These are phyloP conservation scores for Encephalitozoon hellem DNA, from an alignment of 371 early-diverging fungal species.

Conservation along the genomic window DNA sequence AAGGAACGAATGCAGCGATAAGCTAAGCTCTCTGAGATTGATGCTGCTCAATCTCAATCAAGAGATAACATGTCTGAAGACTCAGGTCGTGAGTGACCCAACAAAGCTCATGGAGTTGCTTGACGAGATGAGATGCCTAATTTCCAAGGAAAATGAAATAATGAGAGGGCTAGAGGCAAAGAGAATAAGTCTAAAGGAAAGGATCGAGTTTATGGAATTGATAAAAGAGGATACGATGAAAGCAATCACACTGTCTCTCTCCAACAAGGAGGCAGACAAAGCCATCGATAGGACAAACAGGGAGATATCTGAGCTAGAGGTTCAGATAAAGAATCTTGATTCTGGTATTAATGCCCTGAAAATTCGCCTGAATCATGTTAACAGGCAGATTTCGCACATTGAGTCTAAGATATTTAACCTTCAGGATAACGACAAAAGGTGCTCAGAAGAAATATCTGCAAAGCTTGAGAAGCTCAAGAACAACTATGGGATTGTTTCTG, in stretches of 20 bases:
- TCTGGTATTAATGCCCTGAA: slow-evolving; percentile 36
- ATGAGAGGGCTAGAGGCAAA: slow-evolving; percentile 13
- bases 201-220: neutral
- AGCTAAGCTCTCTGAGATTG: slow-evolving; percentile 37
- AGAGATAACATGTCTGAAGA: slow-evolving; percentile 47
- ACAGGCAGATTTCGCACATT: slow-evolving; percentile 49
- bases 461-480: slow-evolving; percentile 37
- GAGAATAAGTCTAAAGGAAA: neutral
- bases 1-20: slow-evolving; percentile 40
- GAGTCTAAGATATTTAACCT: slow-evolving; percentile 47
- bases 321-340: slow-evolving; percentile 32
- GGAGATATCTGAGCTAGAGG: slow-evolving; percentile 32
- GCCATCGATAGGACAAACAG: slow-evolving; percentile 23
- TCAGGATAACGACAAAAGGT: slow-evolving; percentile 39
- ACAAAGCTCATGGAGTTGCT: slow-evolving; percentile 43
- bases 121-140: slow-evolving; percentile 47
- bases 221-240: slow-evolving; percentile 7
- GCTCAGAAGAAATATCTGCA: slow-evolving; percentile 22
- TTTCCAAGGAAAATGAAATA: slow-evolving; percentile 36
- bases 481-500: slow-evolving; percentile 29
- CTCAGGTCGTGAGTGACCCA: slow-evolving; percentile 54
- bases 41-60: slow-evolving; percentile 37
- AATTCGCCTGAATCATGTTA: slow-evolving; percentile 38
- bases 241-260: neutral
- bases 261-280: neutral